A percentile compares a stretch with the other conserved stretches of the same genome.
phyloP scores from a whole-genome alignment of 2,329 filamentous ascomycete genomes.

The Sarocladiaceae sp. region DNA sequence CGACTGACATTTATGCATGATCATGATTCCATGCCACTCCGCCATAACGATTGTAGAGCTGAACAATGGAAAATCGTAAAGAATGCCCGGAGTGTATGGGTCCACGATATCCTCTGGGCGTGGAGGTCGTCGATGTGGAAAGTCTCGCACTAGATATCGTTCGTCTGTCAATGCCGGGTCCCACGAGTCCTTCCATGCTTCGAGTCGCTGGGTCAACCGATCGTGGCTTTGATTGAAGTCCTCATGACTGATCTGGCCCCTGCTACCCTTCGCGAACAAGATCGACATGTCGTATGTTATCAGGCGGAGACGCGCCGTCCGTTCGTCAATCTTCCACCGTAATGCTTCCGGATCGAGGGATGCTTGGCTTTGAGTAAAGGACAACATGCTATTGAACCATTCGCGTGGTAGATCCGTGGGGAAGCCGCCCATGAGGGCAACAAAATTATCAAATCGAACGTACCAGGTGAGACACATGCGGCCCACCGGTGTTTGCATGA shows the following conservation, averaged over 20 bases:
- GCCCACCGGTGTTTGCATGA: slow-evolving; percentile 65
- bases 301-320: slow-evolving; percentile 62
- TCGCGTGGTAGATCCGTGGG: slow-evolving; percentile 68
- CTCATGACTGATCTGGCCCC: slow-evolving; percentile 58
- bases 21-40: slow-evolving; percentile 72
- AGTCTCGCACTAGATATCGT: slow-evolving; percentile 59
- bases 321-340: slow-evolving; percentile 62
- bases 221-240: slow-evolving; percentile 62
- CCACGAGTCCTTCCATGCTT: slow-evolving; percentile 51
- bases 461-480: slow-evolving; percentile 86
- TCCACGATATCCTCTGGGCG: slow-evolving; percentile 66
- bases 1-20: slow-evolving; percentile 78
- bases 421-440: slow-evolving; percentile 77
- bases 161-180: slow-evolving; percentile 59
- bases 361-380: slow-evolving; percentile 58
- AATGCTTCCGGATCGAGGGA: slow-evolving; percentile 58
- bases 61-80: slow-evolving; percentile 69
- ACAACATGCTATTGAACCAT: slow-evolving; percentile 68
- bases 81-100: slow-evolving; percentile 63
- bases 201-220: slow-evolving; percentile 42
- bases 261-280: slow-evolving; percentile 66
- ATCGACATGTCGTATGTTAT: slow-evolving; percentile 78
- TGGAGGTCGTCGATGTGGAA: slow-evolving; percentile 47
- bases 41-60: slow-evolving; percentile 69
- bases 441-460: slow-evolving; percentile 79